Percentiles rank a stretch among this genome's conserved stretches.
Evolutionary conservation across 164 flowering plant genomes (phyloP).

Genomic region (Chimonanthus praecox): DNA sequence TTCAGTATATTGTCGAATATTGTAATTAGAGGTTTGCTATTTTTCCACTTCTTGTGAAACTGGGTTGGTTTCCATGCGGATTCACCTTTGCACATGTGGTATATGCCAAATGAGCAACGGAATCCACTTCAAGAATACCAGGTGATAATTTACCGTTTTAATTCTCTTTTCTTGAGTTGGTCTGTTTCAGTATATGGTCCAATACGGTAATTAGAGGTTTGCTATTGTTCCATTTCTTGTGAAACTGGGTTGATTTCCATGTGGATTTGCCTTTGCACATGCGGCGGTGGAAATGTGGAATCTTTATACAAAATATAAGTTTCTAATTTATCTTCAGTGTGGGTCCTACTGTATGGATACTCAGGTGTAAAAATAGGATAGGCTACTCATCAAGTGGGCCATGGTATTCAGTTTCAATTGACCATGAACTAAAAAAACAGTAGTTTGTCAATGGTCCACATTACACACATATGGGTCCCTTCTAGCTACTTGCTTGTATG

Average conservation of each 20-base stretch:
- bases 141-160: slow-evolving; percentile 33
- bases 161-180: not conserved
- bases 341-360: not conserved
- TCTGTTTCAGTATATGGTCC: not conserved
- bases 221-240: not conserved
- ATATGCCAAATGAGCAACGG: slow-evolving; percentile 59
- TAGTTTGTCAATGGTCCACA: not conserved
- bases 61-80: too few species aligned
- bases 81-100: not conserved
- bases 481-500: not conserved
- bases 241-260: too few species aligned
- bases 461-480: not conserved
- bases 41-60: not conserved
- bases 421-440: not conserved
- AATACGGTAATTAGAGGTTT: not conserved
- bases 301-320: too few species aligned
- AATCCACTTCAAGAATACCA: slow-evolving; percentile 97
- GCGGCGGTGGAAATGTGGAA: not conserved
- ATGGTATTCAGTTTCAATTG: not conserved
- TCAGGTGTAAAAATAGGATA: not conserved
- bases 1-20: not conserved
- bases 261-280: not conserved
- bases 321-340: not conserved
- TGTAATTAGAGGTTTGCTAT: not conserved
- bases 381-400: not conserved